Percentiles rank a stretch among this genome's conserved stretches.
phyloP scores from a whole-genome alignment of 2,329 filamentous ascomycete genomes.

The Beauveria sp. region DNA sequence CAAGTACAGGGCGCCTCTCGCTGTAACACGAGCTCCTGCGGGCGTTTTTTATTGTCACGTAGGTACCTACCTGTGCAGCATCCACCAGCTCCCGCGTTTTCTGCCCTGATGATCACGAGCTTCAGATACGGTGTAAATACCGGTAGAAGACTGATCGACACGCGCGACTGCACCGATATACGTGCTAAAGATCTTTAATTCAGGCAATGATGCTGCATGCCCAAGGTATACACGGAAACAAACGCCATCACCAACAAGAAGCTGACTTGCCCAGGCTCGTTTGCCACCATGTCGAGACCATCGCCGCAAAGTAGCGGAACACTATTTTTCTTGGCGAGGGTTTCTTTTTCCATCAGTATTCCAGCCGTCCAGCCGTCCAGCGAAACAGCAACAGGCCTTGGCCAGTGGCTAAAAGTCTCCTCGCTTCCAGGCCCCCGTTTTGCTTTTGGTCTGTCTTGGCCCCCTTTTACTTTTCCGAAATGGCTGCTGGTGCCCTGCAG shows the following conservation, averaged over 20 bases:
- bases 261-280: not conserved
- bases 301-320: not conserved
- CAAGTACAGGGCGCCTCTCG: not conserved
- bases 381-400: too few species aligned
- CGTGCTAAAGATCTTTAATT: not conserved
- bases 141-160: not conserved
- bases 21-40: not conserved
- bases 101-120: constrained; percentile 1
- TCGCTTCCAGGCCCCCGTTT: constrained; percentile 2
- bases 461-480: not conserved
- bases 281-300: not conserved
- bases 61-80: too few species aligned
- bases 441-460: not conserved
- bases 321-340: not conserved
- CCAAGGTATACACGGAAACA: not conserved
- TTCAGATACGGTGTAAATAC: too few species aligned
- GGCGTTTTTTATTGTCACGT: too few species aligned
- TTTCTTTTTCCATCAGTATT: not conserved
- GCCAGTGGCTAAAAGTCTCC: not conserved
- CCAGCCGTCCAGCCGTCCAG: not conserved
- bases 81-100: too few species aligned
- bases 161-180: not conserved
- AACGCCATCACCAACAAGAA: not conserved
- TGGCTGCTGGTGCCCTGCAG: not conserved
- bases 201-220: not conserved